Conservation (phyloP, 441 rosid species). For the Pelargonium australe region DNA sequence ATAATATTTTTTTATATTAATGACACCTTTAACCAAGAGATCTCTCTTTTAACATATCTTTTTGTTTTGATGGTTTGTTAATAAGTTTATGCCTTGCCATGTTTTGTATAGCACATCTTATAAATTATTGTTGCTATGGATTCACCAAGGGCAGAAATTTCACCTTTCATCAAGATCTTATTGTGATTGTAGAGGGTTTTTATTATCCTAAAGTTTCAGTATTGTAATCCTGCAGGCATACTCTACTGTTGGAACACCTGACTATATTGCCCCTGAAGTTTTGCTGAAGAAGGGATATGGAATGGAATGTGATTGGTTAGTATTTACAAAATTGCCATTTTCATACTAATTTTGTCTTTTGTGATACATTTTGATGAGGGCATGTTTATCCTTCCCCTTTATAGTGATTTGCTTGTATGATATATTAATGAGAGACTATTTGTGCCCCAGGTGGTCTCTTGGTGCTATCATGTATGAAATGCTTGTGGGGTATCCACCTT, state of each 20-base stretch:
- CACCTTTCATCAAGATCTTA: neutral
- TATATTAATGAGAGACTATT: neutral
- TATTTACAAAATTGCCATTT: constrained; percentile 5
- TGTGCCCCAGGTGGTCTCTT: constrained; percentile 6
- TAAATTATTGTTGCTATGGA: too few species aligned
- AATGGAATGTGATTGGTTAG: constrained; percentile 97
- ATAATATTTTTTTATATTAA: too few species aligned
- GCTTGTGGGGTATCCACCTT: constrained; percentile 29
- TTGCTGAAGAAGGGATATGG: constrained; percentile 92
- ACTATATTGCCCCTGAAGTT: constrained; percentile 26
- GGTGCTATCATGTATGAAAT: constrained; percentile 93
- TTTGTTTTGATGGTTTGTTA: neutral
- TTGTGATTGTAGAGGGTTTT: neutral
- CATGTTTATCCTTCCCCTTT: constrained; percentile 7
- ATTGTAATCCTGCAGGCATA: constrained; percentile 59
- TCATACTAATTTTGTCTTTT: constrained; percentile 9
- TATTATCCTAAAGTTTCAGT: constrained; percentile 12
- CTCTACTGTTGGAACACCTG: constrained; percentile 97
- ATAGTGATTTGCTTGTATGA: neutral
- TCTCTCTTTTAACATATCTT: neutral
- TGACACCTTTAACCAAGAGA: too few species aligned
- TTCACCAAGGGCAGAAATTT: too few species aligned
- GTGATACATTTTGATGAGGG: constrained; percentile 6
- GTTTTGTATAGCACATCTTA: too few species aligned
- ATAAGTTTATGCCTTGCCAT: neutral